Evolutionary conservation across 108 stramenopile genomes (phyloP), one percentile per base, ranked within the genome.

Genomic region (Conticribra weissflogii): DNA sequence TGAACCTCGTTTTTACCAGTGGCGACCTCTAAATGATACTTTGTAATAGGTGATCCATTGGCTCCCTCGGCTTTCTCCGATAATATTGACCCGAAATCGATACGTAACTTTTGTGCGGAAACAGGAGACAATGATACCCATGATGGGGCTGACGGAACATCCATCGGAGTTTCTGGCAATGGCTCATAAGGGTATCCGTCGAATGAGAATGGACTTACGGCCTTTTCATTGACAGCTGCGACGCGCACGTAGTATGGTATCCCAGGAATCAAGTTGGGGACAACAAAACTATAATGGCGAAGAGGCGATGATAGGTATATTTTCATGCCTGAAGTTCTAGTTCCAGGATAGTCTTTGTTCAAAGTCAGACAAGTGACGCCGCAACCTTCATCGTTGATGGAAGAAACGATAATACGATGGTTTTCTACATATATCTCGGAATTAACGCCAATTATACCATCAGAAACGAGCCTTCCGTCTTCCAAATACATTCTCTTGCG

Each of bases 181-280:
- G 82, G 85, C 22, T 14, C 25, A 29, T 72, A 59, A 14, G 79
- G 81, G 59, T 81, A 79, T 3, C 82, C 87, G 21, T 48, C 65
- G 65, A 61, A 81, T 18, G 69, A 45, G 30, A 64, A 78, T 34
- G 73, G 78, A 18, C 63, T 57, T 15, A 47, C 62, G 22, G 76
- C 60, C 23, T 66, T 56, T 30, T 54, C 64, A 63, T 91, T 86
- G 15, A 21, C 54, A n/a, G 90, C 85, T 0, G 83, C 74, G 21
- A 91, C 82, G 34, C 86, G 67, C 16, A 83, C 57, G 36, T 57
- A 83, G 64, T 87, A 87, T 15, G 41, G 9, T 36, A 60, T 33
- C 16, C 87, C 86, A 30, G 83, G 78, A 54, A 66, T 56, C 16
- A 91, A 66, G 34, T 54, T 66, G 2, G 36, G 53, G 3, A 87